These are phyloP conservation scores for Alternaria sp. DNA, from an alignment of 2,329 filamentous ascomycete species.

Conservation along the genomic window DNA sequence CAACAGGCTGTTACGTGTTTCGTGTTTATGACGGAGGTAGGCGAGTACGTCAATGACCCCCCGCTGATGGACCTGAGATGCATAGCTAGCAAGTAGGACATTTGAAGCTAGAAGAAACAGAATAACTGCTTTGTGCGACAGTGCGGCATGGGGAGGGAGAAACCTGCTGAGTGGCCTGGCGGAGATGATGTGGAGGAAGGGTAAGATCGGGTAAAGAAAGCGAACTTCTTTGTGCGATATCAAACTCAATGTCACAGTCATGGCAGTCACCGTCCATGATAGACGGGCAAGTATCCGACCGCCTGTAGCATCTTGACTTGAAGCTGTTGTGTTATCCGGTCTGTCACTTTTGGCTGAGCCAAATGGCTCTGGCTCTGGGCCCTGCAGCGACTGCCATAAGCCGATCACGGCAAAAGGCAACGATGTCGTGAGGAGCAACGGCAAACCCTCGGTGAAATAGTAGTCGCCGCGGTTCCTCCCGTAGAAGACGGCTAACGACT, in stretches of 20 bases:
- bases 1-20: constrained; percentile 50
- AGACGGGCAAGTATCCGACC: constrained; percentile 37
- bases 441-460: constrained; percentile 89
- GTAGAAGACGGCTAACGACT: constrained; percentile 91
- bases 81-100: constrained; percentile 75
- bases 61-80: constrained; percentile 76
- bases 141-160: constrained; percentile 58
- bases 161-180: constrained; percentile 73
- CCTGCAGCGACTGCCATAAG: constrained; percentile 60
- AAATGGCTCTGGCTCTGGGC: constrained; percentile 14
- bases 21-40: constrained; percentile 79
- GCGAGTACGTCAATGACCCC: constrained; percentile 78
- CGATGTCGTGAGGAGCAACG: constrained; percentile 83
- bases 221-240: constrained; percentile 97
- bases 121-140: constrained; percentile 61
- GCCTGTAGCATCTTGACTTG: constrained; percentile 14
- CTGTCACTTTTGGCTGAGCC: constrained; percentile 25
- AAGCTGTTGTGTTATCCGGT: neutral
- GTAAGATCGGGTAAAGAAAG: constrained; percentile 93
- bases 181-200: constrained; percentile 82
- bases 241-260: constrained; percentile 74
- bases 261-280: constrained; percentile 60
- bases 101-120: constrained; percentile 70
- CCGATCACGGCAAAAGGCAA: constrained; percentile 78
- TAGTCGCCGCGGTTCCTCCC: constrained; percentile 91